Evolutionary conservation across 2,329 filamentous ascomycete species (phyloP).

Genomic region (Dissoconium aciculare): DNA sequence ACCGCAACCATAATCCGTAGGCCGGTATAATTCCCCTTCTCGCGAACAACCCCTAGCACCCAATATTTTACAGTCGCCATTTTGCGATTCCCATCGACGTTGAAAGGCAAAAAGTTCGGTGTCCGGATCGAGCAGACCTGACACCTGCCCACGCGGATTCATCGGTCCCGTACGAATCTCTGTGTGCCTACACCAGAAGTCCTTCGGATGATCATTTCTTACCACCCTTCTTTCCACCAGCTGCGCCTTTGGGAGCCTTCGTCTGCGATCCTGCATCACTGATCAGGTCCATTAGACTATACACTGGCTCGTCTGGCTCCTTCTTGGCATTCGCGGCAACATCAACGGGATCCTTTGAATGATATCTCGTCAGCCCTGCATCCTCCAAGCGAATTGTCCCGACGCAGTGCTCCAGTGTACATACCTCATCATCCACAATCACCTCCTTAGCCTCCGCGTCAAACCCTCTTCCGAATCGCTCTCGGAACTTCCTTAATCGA

Average conservation of each 20-base stretch:
- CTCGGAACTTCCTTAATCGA: conserved; percentile 69
- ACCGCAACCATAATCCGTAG: too few relatives aligned
- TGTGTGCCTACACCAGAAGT: too few relatives aligned
- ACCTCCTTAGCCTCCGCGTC: conserved; percentile 41
- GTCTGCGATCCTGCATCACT: conserved; percentile 26
- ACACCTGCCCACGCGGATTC: too few relatives aligned
- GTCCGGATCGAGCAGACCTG: too few relatives aligned
- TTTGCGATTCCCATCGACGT: too few relatives aligned
- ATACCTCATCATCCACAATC: conserved; percentile 11
- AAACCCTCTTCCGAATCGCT: conserved; percentile 69
- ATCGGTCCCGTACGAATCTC: too few relatives aligned
- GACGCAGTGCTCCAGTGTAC: not conserved
- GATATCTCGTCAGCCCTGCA: conserved; percentile 10
- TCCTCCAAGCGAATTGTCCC: not conserved
- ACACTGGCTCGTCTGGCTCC: conserved; percentile 30
- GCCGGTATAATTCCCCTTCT: too few relatives aligned
- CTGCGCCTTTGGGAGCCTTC: conserved; percentile 28
- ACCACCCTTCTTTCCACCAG: conserved; percentile 23
- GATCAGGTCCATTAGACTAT: conserved; percentile 44
- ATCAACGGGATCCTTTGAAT: too few relatives aligned
- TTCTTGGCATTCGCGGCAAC: conserved; percentile 35
- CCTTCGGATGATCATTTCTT: too few relatives aligned
- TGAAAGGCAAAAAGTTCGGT: too few relatives aligned
- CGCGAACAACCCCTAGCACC: too few relatives aligned
- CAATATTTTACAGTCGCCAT: too few relatives aligned